phyloP scores from a whole-genome alignment of 139 green algal genomes.

The Coccomyxa sp. region DNA sequence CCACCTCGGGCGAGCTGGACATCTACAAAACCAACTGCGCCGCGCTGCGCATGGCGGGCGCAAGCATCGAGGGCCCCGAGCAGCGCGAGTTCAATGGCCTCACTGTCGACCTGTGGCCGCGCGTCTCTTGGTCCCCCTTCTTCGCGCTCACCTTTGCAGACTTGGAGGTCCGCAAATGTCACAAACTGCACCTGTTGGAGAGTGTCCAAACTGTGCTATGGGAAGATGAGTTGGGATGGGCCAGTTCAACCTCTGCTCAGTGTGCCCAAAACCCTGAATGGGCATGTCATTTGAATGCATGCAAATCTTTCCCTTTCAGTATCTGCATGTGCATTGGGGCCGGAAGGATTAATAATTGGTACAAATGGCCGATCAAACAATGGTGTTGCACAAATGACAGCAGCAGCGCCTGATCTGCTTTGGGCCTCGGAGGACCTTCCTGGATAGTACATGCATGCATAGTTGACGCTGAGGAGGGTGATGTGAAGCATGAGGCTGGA shows the following conservation, averaged over 20 bases:
- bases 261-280: neutral
- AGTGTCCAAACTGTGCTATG: no score
- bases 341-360: no score
- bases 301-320: no score
- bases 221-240: neutral
- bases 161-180: conserved; percentile 46
- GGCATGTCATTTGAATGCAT: no score
- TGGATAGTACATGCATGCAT: no score
- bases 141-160: conserved; percentile 73
- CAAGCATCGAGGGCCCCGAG: conserved; percentile 34
- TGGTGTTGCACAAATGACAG: no score
- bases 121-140: conserved; percentile 66
- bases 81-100: conserved; percentile 48
- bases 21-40: conserved; percentile 58
- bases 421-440: no score
- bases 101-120: conserved; percentile 59
- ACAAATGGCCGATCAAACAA: no score
- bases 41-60: conserved; percentile 29
- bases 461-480: neutral
- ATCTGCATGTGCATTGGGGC: no score
- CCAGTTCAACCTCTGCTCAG: neutral
- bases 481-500: no score
- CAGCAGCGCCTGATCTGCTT: no score
- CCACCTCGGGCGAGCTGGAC: conserved; percentile 81
- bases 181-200: neutral